A percentile compares a stretch with the other conserved stretches of the same genome.
Evolutionary conservation across 108 stramenopile genomes (phyloP).

Genomic region (Fragilariopsis cylindrus): DNA sequence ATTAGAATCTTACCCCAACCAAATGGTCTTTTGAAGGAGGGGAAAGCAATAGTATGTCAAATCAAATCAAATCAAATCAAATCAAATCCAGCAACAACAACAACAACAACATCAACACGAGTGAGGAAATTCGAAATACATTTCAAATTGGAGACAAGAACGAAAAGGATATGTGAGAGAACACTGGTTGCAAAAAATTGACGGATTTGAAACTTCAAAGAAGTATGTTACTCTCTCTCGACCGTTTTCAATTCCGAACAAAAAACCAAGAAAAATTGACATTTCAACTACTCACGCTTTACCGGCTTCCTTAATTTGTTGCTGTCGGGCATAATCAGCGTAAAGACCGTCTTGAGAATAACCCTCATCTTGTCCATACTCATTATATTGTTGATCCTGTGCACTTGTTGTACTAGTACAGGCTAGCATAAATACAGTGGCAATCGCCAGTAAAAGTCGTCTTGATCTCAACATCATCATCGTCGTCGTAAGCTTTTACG

Average conservation of each 20-base stretch:
- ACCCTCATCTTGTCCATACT: slow-evolving; percentile 35
- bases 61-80: no score
- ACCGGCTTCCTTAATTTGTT: slow-evolving; percentile 64
- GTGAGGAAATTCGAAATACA: no score
- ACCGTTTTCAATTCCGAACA: neutral
- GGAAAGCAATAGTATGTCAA: no score
- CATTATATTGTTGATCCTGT: slow-evolving; percentile 19
- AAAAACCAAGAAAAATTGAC: slow-evolving; percentile 3
- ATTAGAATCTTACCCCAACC: slow-evolving; percentile 57
- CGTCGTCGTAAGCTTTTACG: no score
- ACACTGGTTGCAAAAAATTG: neutral
- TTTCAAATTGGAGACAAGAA: no score
- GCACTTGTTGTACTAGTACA: neutral
- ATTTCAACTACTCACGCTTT: slow-evolving; percentile 40
- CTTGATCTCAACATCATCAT: neutral
- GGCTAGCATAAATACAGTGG: neutral
- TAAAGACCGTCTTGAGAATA: slow-evolving; percentile 76
- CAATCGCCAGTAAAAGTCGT: slow-evolving; percentile 2
- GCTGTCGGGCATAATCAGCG: slow-evolving; percentile 76
- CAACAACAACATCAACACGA: no score
- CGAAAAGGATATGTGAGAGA: neutral
- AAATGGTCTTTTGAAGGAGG: neutral
- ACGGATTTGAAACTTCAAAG: neutral
- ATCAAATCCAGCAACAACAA: no score
- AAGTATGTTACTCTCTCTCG: neutral